A percentile compares a stretch with the other conserved stretches of the same genome.
Conservation (phyloP, 371 early-diverging fungal species). For the Umbelopsis sp. region DNA sequence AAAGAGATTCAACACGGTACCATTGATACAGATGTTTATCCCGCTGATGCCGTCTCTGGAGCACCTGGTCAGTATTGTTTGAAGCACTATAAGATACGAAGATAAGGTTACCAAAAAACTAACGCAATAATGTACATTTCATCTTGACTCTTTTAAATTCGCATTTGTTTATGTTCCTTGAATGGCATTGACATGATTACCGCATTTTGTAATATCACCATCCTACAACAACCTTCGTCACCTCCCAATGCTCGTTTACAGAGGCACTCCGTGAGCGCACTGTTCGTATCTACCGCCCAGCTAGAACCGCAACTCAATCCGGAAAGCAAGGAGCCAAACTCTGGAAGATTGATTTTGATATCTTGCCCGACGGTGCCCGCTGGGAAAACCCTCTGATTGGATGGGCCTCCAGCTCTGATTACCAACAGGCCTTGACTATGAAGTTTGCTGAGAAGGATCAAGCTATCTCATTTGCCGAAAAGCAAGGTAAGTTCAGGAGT, state of each 20-base stretch:
- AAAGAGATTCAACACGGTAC: slow-evolving; percentile 14
- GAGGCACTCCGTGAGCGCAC: slow-evolving; percentile 59
- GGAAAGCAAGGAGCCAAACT: slow-evolving; percentile 77
- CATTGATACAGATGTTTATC: slow-evolving; percentile 35
- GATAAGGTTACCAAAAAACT: no score
- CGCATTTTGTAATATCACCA: neutral
- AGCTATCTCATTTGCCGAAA: slow-evolving; percentile 91
- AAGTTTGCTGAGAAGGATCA: slow-evolving; percentile 88
- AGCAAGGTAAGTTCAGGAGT: slow-evolving; percentile 69
- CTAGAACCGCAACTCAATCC: slow-evolving; percentile 86
- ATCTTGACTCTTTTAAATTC: no score
- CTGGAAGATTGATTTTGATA: slow-evolving; percentile 88
- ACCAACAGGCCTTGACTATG: slow-evolving; percentile 82
- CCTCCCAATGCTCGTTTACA: neutral
- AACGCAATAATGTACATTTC: no score
- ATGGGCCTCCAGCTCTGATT: slow-evolving; percentile 90
- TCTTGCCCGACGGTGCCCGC: slow-evolving; percentile 72
- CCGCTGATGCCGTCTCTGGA: slow-evolving; percentile 47
- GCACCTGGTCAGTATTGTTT: slow-evolving; percentile 44
- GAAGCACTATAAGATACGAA: no score
- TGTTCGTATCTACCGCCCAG: slow-evolving; percentile 87
- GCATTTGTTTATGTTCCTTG: no score
- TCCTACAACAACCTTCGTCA: neutral
- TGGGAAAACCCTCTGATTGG: slow-evolving; percentile 96
- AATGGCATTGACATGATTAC: no score